Base-by-base conservation (phyloP, 148 eudicot species). In the Chenopodium suecicum region DNA sequence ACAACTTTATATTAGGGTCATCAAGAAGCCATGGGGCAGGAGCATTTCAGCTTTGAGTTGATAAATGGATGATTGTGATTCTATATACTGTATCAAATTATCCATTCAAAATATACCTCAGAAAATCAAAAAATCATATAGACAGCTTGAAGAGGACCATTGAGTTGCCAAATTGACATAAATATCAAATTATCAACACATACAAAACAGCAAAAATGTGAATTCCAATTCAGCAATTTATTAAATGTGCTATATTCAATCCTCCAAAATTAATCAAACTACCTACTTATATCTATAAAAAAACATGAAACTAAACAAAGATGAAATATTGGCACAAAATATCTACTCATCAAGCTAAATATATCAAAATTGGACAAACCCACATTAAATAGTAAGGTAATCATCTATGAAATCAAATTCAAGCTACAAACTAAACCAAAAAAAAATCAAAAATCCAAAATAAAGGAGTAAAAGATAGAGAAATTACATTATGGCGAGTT, bases 401-500 rank as follows among this genome's bases (percentile, higher is more conserved):
- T 68, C 54, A 58, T n/a, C 37, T 29, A 81, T 11, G 29, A 5
- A 17, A 47, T n/a, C 68, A 80, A 80, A 48, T 9, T 27, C 4
- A 44, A 52, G 20, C 50, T 52, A 69, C 64, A 19, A 48, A 32
- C 9, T 27, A 1, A 75, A 5, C 5, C 1, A 22, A 19, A 72
- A 50, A 66, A 58, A 47, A 23, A 60, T 0, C 41, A 46, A 34
- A 27, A 14, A 62, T 4, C 20, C 46, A 46, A 32, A 41, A 47
- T n/a, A 37, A 56, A 9, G 13, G 4, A 27, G 25, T 22, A 11
- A 25, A 64, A 62, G 58, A 72, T 25, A 47, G 29, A 54, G 52
- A 25, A 64, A 62, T 84, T 93, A 95, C 98, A 89, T 95, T 95
- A 81, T 95, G 98, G 2, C 98, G 83, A 70, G 98, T 95, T 75